These are phyloP conservation scores for Citrus inodora DNA, from an alignment of 345 rosid species.

Conservation along the genomic window DNA sequence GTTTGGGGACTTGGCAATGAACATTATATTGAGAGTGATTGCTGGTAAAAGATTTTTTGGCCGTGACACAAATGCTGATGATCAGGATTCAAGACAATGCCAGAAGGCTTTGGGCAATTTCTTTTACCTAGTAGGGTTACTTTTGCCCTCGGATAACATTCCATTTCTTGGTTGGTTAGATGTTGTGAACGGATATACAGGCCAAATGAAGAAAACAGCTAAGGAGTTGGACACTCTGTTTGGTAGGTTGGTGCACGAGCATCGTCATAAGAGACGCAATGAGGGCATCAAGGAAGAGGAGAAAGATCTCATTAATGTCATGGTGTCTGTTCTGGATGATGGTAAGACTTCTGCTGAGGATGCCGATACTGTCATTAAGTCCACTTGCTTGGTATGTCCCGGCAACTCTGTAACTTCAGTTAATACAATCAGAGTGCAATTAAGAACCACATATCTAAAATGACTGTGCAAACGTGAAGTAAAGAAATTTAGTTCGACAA, in stretches of 20 bases:
- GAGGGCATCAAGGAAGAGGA: conserved; percentile 10
- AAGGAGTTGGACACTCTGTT: conserved; percentile 38
- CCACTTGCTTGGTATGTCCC: conserved; percentile 50
- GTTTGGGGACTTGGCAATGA: conserved; percentile 23
- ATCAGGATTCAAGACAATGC: conserved; percentile 16
- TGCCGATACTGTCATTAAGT: conserved; percentile 48
- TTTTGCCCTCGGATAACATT: conserved; percentile 24
- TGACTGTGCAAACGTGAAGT: background rate
- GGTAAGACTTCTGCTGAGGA: conserved; percentile 36
- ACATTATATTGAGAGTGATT: conserved; percentile 26
- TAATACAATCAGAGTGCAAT: background rate
- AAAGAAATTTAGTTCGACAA: background rate
- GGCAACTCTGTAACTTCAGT: background rate
- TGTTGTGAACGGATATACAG: conserved; percentile 19
- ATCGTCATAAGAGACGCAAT: conserved; percentile 19
- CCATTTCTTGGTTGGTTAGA: conserved; percentile 37
- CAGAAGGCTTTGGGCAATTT: conserved; percentile 24
- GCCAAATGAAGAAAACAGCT: conserved; percentile 32
- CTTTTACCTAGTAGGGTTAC: conserved; percentile 12
- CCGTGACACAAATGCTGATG: background rate
- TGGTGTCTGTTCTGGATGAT: conserved; percentile 42
- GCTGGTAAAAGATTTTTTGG: conserved; percentile 26
- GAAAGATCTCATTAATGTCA: conserved; percentile 45
- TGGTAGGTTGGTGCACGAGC: conserved; percentile 37
- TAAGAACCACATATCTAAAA: background rate